These are phyloP conservation scores for Plasmopara muralis DNA, from an alignment of 352 stramenopile genomes.

Conservation along the genomic window DNA sequence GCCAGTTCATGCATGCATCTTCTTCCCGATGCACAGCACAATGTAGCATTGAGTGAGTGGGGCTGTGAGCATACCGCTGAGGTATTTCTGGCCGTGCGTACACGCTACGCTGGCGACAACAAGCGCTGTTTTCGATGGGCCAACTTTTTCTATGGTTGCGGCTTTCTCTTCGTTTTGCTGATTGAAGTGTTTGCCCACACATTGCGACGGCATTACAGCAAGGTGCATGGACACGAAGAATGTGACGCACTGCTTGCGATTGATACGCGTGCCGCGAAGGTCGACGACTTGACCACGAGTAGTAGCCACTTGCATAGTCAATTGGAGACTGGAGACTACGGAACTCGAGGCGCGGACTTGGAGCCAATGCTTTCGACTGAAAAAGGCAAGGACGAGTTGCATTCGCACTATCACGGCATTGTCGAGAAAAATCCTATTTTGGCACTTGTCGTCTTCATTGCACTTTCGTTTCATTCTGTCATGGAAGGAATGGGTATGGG, in stretches of 20 bases:
- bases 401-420: constrained; percentile 60
- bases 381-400: constrained; percentile 20
- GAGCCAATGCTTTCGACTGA: constrained; percentile 3
- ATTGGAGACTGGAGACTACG: constrained; percentile 22
- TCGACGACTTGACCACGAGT: constrained; percentile 7
- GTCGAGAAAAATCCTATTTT: constrained; percentile 55
- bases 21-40: constrained; percentile 66
- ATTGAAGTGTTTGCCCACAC: constrained; percentile 65
- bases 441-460: constrained; percentile 68
- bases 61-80: constrained; percentile 38
- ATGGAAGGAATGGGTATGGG: constrained; percentile 84
- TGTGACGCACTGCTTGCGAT: constrained; percentile 21
- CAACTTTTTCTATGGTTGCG: constrained; percentile 75
- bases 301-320: constrained; percentile 10
- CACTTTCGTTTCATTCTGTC: constrained; percentile 78
- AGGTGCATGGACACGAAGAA: constrained; percentile 19
- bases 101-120: constrained; percentile 19
- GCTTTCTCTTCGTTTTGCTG: constrained; percentile 70
- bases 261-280: constrained; percentile 11
- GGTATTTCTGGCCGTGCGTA: constrained; percentile 27
- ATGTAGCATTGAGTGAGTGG: constrained; percentile 41
- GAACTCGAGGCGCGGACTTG: constrained; percentile 16
- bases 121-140: constrained; percentile 63
- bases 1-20: constrained; percentile 73
- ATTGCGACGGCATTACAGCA: constrained; percentile 39